These are phyloP conservation scores for Thelonectria discophora DNA, from an alignment of 2,329 filamentous ascomycete genomes.

Conservation along the genomic window DNA sequence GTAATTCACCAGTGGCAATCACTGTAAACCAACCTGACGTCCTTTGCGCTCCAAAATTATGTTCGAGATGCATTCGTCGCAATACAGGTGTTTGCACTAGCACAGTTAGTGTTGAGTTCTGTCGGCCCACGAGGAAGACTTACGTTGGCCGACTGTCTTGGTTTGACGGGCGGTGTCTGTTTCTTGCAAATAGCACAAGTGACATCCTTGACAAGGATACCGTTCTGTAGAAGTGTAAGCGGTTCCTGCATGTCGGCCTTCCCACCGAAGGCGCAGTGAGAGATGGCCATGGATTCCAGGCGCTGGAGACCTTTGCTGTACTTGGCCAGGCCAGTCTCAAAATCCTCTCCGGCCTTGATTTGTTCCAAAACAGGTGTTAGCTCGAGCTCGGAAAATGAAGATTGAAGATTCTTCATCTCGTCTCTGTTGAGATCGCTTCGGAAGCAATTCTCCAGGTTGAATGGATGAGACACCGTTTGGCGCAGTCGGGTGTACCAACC, in stretches of 20 bases:
- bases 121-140: background rate
- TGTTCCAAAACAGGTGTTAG: slow-evolving; percentile 18
- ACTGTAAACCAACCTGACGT: background rate
- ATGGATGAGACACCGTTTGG: slow-evolving; percentile 41
- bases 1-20: background rate
- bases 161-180: background rate
- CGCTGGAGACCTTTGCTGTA: slow-evolving; percentile 28
- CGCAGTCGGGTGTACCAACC: slow-evolving; percentile 19
- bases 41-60: rapidly evolving
- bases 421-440: background rate
- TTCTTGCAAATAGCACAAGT: slow-evolving; percentile 26
- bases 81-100: slow-evolving; percentile 49
- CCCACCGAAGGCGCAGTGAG: slow-evolving; percentile 29
- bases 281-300: slow-evolving; percentile 1
- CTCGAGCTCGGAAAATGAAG: background rate
- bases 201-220: background rate
- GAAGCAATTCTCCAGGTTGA: slow-evolving; percentile 43
- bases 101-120: slow-evolving; percentile 12
- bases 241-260: slow-evolving; percentile 30
- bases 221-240: slow-evolving; percentile 25
- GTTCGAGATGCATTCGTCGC: slow-evolving; percentile 34
- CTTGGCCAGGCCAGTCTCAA: slow-evolving; percentile 1
- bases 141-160: slow-evolving; percentile 11
- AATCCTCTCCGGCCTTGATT: background rate
- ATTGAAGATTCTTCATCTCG: background rate